A percentile compares a stretch with the other conserved stretches of the same genome.
phyloP scores from a whole-genome alignment of 169 alveolate genomes.

The Prorocentrum cordatum region DNA sequence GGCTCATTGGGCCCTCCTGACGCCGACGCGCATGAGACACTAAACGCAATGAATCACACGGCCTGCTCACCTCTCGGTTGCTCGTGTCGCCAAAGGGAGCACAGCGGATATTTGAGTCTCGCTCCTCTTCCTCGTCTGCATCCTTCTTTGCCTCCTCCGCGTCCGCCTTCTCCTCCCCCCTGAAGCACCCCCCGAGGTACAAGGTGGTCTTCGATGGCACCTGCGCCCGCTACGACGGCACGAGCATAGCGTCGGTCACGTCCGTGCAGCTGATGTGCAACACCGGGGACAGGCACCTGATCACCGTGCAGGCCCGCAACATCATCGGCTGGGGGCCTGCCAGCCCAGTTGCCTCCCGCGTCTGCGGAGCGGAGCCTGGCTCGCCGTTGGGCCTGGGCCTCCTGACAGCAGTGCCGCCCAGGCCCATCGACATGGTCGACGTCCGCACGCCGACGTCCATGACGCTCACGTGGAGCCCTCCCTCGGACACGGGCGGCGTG shows the following conservation, averaged over 20 bases:
- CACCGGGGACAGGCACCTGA: slow-evolving; percentile 33
- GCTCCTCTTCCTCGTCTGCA: too few relatives aligned
- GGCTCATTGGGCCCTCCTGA: too few relatives aligned
- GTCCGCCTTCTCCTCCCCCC: too few relatives aligned
- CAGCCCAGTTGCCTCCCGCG: slow-evolving; percentile 32
- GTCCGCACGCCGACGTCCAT: slow-evolving; percentile 39
- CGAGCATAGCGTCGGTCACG: slow-evolving; percentile 39
- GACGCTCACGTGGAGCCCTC: slow-evolving; percentile 48
- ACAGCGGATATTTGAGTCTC: too few relatives aligned
- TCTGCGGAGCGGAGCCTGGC: slow-evolving; percentile 55
- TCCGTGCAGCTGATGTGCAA: slow-evolving; percentile 37
- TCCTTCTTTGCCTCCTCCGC: too few relatives aligned
- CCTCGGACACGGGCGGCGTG: slow-evolving; percentile 2
- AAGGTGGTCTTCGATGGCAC: slow-evolving; percentile 43
- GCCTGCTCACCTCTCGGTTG: too few relatives aligned
- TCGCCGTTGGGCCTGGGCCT: slow-evolving; percentile 1
- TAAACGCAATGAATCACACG: too few relatives aligned
- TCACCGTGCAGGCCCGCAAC: slow-evolving; percentile 64
- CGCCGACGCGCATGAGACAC: too few relatives aligned
- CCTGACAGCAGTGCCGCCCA: background rate
- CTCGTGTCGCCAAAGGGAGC: too few relatives aligned
- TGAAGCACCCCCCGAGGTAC: too few relatives aligned
- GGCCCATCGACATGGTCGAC: slow-evolving; percentile 70
- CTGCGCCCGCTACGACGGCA: slow-evolving; percentile 65
- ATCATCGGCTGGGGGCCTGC: slow-evolving; percentile 44